Base-by-base conservation (phyloP, 2,329 filamentous ascomycete species). In the Talaromyces sp. region DNA sequence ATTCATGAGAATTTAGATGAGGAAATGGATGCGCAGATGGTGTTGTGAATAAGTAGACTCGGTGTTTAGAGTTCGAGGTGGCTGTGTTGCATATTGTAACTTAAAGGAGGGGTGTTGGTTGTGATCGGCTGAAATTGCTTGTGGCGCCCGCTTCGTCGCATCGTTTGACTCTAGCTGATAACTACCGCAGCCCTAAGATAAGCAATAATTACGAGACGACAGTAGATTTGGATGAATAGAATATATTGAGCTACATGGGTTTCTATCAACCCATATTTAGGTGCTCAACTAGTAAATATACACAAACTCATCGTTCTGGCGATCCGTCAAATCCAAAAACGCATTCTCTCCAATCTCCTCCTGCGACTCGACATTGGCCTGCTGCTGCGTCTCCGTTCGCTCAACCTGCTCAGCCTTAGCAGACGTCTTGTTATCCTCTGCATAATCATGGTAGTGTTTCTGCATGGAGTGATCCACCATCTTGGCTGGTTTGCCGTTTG, bases 241-340 rank as follows among this genome's bases (percentile, higher is more conserved):
- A 49, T 49, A 8, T 49, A 25, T 13, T 49, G 45, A 27, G 45
- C 1, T 25, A 17, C 10, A 47, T 8, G 19, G n/a, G n/a, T n/a
- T n/a, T 45, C 43, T 45, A 19, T 27, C 22, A 7, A 17, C 40
- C 15, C 38, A 40, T 40, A 17, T 15, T 40, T n/a, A 43, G 19
- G 15, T 13, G 5, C 6, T n/a, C 8, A 17, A 61, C 58, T 67
- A 87, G 70, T 87, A 87, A 56, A 88, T 82, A 74, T 86, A 89
- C 17, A 89, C 82, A 76, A 90, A 90, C 70, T 90, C 87, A 65
- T 91, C 87, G 69, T 90, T 91, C 77, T 87, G 78, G 22, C 83
- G 76, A 73, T 91, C 88, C 0, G 88, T 89, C 69, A 89, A 69
- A 75, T 91, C 88, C 68, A 84, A 73, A 59, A 86, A 84, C 0